Evolutionary conservation across 495 filamentous ascomycete genomes (phyloP).

Genomic region (Hypomontagnella submonticulosa): DNA sequence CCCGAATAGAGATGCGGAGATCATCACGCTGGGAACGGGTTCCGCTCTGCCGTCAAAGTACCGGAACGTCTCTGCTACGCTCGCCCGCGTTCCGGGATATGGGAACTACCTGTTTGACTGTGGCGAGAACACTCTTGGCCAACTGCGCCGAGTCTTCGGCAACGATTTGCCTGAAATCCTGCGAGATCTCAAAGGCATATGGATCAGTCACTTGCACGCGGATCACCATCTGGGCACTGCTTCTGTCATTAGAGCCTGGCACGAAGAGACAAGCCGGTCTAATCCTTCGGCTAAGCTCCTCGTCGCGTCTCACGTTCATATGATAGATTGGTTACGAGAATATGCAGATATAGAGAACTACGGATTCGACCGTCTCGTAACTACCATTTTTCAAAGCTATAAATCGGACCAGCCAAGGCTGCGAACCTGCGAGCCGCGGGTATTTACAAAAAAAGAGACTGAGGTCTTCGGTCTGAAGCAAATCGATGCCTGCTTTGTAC

Average conservation of each 20-base stretch:
- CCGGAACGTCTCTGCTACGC: slow-evolving; percentile 90
- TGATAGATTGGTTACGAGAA: slow-evolving; percentile 79
- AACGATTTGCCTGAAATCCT: slow-evolving; percentile 74
- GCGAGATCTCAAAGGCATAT: slow-evolving; percentile 82
- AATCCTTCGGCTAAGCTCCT: slow-evolving; percentile 38
- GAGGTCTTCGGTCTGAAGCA: slow-evolving; percentile 53
- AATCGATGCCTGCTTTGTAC: slow-evolving; percentile 71
- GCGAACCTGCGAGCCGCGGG: slow-evolving; percentile 11
- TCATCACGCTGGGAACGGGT: slow-evolving; percentile 89
- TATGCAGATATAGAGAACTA: slow-evolving; percentile 81
- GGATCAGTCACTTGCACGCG: slow-evolving; percentile 95
- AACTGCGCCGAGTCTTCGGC: slow-evolving; percentile 78
- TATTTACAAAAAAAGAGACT: slow-evolving; percentile 35
- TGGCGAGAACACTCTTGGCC: slow-evolving; percentile 94
- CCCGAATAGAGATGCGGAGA: slow-evolving; percentile 77
- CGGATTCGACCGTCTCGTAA: slow-evolving; percentile 65
- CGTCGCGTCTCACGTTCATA: slow-evolving; percentile 70
- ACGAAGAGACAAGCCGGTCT: slow-evolving; percentile 58
- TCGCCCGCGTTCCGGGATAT: slow-evolving; percentile 82
- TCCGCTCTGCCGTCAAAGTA: slow-evolving; percentile 90
- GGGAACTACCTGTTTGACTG: slow-evolving; percentile 91
- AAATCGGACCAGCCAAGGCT: slow-evolving; percentile 11
- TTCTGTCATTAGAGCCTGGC: slow-evolving; percentile 82
- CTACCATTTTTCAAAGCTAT: slow-evolving; percentile 35
- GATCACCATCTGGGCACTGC: slow-evolving; percentile 93